Base-by-base conservation (phyloP, 371 early-diverging fungal species). In the Mortierella sp. region DNA sequence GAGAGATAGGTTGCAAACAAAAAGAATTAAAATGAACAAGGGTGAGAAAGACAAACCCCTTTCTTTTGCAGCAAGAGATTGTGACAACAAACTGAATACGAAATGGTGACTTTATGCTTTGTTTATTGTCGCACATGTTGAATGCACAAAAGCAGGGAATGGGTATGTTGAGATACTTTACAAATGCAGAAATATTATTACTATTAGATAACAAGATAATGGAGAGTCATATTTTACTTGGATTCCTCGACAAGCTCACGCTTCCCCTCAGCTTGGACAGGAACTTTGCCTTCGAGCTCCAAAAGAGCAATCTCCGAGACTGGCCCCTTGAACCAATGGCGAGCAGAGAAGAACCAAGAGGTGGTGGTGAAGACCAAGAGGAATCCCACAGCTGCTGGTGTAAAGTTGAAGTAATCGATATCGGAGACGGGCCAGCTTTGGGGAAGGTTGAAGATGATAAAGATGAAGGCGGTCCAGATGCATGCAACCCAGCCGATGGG, bases 301-400 rank as follows among this genome's bases (percentile, higher is more conserved):
- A 64, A 64, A 17, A 78, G 69, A 0, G 78, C 73, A 69, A 78
- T 78, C 73, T 78, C 78, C 5, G 78, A 78, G 47, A 75, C 42
- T 13, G 83, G 83, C 0, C 83, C 83, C 68, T 79, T 83, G 76
- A 83, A 83, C 86, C 88, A 87, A 29, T 87, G 72, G 34, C 86
- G 85, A 4, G 85, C 86, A 69, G 85, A 86, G 47, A 87, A 57
- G 61, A 78, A 78, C 78, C 84, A 87, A 55, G 85, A 78, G 1
- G 64, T 57, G 45, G 84, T 84, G 5, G 88, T 83, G 32, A 75
- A 67, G 60, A 84, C 55, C 79, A 87, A 79, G 57, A 87, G 75
- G 72, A 83, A 79, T n/a, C 80, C 89, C 37, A 87, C 86, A 23
- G 86, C 85, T 7, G 86, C 82, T n/a, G 87, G 80, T 6, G 89